Evolutionary conservation across 345 rosid genomes (phyloP).

Genomic region (Murraya koenigii): DNA sequence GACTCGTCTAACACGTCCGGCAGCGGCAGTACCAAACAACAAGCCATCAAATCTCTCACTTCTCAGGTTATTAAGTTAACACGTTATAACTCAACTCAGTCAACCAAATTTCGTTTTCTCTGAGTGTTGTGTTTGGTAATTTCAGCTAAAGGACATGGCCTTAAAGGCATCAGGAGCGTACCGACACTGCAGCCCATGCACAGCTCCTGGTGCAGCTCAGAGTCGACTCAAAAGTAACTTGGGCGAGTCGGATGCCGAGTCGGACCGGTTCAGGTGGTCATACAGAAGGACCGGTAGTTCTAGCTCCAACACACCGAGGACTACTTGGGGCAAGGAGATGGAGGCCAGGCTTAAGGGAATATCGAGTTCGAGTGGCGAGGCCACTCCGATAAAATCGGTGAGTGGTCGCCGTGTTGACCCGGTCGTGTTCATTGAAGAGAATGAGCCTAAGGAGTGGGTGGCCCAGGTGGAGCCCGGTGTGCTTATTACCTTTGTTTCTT

Average conservation of each 20-base stretch:
- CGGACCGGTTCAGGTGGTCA: conserved; percentile 66
- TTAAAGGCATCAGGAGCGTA: conserved; percentile 87
- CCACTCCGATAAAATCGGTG: conserved; percentile 57
- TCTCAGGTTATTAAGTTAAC: conserved; percentile 57
- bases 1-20: conserved; percentile 28
- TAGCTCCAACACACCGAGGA: conserved; percentile 54
- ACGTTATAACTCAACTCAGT: not conserved
- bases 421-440: conserved; percentile 76
- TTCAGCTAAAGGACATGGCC: conserved; percentile 95
- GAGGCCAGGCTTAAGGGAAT: conserved; percentile 76
- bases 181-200: conserved; percentile 78
- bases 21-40: conserved; percentile 27
- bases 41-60: conserved; percentile 67
- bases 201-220: conserved; percentile 48
- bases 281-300: conserved; percentile 82
- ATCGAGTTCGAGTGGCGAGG: conserved; percentile 77
- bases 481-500: conserved; percentile 83
- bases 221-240: conserved; percentile 34
- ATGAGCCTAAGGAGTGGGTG: conserved; percentile 90
- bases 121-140: conserved; percentile 8
- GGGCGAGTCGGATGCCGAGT: conserved; percentile 59
- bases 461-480: conserved; percentile 99
- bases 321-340: conserved; percentile 80
- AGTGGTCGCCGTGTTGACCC: conserved; percentile 65
- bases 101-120: not conserved